Evolutionary conservation across 1,139 yeast species (phyloP).

Genomic region (Tardiomyces digboiensis): DNA sequence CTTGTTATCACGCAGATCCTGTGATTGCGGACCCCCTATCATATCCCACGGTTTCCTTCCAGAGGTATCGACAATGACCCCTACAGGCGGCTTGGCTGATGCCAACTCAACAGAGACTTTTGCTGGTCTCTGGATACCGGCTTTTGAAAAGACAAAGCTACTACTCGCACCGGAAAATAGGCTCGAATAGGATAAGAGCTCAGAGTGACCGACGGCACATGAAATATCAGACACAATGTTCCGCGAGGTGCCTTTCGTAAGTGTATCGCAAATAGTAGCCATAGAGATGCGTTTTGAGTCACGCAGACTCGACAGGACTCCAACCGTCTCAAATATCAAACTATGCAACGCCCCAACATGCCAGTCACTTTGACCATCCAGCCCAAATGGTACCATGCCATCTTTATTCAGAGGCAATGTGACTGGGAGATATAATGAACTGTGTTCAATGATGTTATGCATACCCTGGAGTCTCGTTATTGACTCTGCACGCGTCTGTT

Average conservation of each 20-base stretch:
- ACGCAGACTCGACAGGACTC: constrained; percentile 13
- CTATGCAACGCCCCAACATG: constrained; percentile 2
- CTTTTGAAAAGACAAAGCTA: background rate
- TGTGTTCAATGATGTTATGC: constrained; percentile 8
- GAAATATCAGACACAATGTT: constrained; percentile 9
- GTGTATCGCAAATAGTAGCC: constrained; percentile 7
- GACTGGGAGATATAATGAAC: constrained; percentile 7
- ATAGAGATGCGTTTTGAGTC: constrained; percentile 7
- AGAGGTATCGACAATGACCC: background rate
- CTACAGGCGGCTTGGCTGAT: background rate
- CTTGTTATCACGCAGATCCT: background rate
- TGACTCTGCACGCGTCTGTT: background rate
- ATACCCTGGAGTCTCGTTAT: background rate
- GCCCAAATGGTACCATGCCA: constrained; percentile 1
- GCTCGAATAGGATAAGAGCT: background rate
- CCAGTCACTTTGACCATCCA: constrained; percentile 1
- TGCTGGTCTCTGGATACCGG: background rate
- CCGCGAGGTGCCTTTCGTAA: constrained; percentile 5
- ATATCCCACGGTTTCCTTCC: background rate
- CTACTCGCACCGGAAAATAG: background rate
- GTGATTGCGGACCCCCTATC: background rate
- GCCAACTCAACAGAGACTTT: background rate
- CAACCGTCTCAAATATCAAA: constrained; percentile 9
- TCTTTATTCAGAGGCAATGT: constrained; percentile 9
- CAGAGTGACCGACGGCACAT: background rate